These are phyloP conservation scores for Pseudogymnoascus sp. DNA, from an alignment of 2,329 filamentous ascomycete species.

Conservation along the genomic window DNA sequence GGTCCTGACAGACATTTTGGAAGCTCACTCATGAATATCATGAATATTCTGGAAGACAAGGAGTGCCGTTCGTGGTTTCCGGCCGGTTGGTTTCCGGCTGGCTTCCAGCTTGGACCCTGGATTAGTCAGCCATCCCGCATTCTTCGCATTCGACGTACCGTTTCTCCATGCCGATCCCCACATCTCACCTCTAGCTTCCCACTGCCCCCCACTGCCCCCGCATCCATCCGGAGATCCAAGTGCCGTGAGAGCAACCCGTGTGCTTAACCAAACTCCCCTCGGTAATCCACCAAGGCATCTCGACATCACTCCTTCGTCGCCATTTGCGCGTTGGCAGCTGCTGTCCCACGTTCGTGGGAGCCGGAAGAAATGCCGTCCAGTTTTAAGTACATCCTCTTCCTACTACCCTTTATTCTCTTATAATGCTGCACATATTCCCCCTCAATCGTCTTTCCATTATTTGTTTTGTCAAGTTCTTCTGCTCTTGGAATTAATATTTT, in stretches of 20 bases:
- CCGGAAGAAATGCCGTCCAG: conserved; percentile 1
- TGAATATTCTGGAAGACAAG: not conserved
- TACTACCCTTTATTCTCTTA: not conserved
- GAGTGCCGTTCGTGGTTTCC: not conserved
- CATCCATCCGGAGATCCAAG: not conserved
- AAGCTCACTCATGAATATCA: not conserved
- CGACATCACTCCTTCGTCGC: not conserved
- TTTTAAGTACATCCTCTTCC: not conserved
- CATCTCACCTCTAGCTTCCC: not conserved
- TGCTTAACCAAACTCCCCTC: not conserved
- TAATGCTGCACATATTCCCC: not conserved
- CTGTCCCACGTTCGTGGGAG: not conserved
- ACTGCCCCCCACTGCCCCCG: not conserved
- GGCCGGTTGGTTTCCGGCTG: not conserved
- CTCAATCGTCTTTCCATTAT: not conserved
- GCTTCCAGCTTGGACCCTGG: not conserved
- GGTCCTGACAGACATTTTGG: not conserved
- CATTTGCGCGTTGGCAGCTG: not conserved
- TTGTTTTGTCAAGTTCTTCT: not conserved
- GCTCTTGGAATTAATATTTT: not conserved
- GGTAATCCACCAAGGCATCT: conserved; percentile 6
- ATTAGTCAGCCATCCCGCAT: conserved; percentile 3
- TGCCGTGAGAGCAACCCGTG: not conserved
- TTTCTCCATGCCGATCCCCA: conserved; percentile 4
- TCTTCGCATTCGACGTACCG: not conserved